Base-by-base conservation (phyloP, 495 filamentous ascomycete genomes). In the Sporormia fimetaria region DNA sequence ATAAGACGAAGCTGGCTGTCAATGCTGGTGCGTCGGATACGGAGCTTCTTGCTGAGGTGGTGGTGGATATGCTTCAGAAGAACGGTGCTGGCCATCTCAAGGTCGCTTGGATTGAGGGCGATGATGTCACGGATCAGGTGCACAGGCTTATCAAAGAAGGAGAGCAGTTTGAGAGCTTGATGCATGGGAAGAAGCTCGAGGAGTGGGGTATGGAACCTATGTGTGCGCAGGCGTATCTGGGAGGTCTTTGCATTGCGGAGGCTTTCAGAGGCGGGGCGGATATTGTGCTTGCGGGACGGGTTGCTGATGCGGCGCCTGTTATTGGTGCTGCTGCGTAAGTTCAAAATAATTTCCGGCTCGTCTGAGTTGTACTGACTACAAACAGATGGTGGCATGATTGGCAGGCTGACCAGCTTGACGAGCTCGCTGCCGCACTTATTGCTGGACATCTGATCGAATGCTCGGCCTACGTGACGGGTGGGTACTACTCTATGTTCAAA, bases 361-460 rank as follows among this genome's bases (percentile, higher is more conserved):
- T 7, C 23, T 16, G 10, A 16, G 18, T 35, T 3, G 28, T 27
- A 15, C 29, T 28, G 12, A 37, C 21, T 3, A 11, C 15, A n/a
- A 25, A 37, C 17, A 49, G 40, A 6, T 59, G 54, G 54, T 57
- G 57, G 57, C 57, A 59, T 44, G 44, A 45, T 17, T 59, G 57
- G 57, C 24, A 34, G 33, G 24, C 20, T 8, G 42, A 42, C 15
- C 28, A 55, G 8, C 42, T 49, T 24, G 57, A 59, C 25, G 38
- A 52, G 32, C 47, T 59, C 9, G 57, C 57, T 11, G 47, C 44
- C 10, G 25, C 51, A 6, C 45, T 59, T 15, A 52, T 59, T 17
- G 49, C 49, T 3, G 57, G 57, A 21, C 57, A 59, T 42, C 35
- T 59, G 22, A 52, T 59, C 33, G 57, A 59, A 24, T 59, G 57